Evolutionary conservation across 805 yeast species (phyloP).

Genomic region (Metschnikowia cerradonensis): DNA sequence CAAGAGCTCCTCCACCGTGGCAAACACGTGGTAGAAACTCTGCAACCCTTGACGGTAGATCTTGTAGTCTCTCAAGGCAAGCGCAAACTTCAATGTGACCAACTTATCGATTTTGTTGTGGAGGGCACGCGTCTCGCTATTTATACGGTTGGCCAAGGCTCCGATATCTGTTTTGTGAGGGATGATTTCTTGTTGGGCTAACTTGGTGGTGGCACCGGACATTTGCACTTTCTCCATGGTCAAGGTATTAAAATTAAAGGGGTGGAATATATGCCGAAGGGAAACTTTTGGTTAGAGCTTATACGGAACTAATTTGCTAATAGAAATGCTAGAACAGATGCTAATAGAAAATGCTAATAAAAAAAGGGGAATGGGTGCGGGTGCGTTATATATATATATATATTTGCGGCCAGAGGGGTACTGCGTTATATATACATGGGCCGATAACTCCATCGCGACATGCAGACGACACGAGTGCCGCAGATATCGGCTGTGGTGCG

Average conservation of each 20-base stretch:
- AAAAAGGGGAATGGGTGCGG: no score
- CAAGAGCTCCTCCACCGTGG: slow-evolving; percentile 55
- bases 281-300: no score
- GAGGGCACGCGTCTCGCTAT: slow-evolving; percentile 56
- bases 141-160: slow-evolving; percentile 80
- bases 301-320: no score
- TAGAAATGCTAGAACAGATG: no score
- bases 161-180: slow-evolving; percentile 81
- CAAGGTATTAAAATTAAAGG: no score
- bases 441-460: slow-evolving; percentile 13
- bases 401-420: neutral
- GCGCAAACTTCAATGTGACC: slow-evolving; percentile 65
- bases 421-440: slow-evolving; percentile 2
- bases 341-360: no score
- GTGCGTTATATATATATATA: no score
- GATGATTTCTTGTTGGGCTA: slow-evolving; percentile 48
- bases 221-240: slow-evolving; percentile 3
- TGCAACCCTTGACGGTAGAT: slow-evolving; percentile 80
- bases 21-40: slow-evolving; percentile 65
- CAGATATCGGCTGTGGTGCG: slow-evolving; percentile 10
- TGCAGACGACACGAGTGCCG: slow-evolving; percentile 5
- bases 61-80: slow-evolving; percentile 70
- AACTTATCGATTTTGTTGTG: slow-evolving; percentile 69
- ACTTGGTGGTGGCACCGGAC: slow-evolving; percentile 26
- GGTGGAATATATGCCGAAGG: no score